A percentile compares a stretch with the other conserved stretches of the same genome.
These are phyloP conservation scores for Solanum hybrid DNA, from an alignment of 305 asterid genomes.

Conservation along the genomic window DNA sequence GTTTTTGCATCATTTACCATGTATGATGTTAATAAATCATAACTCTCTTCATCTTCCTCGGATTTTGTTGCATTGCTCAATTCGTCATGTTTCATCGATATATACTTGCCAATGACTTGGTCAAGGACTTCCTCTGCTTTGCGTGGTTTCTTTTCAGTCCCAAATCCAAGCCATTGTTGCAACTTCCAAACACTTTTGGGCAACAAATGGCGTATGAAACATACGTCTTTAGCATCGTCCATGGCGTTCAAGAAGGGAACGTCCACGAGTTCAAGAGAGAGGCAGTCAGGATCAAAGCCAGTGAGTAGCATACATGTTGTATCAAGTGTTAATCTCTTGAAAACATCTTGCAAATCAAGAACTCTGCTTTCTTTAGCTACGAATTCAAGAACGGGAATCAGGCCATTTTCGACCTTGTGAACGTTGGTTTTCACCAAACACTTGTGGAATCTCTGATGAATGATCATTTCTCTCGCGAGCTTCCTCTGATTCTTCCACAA, in stretches of 20 bases:
- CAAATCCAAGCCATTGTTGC: conserved; percentile 34
- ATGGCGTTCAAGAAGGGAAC: conserved; percentile 33
- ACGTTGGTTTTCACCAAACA: conserved; percentile 19
- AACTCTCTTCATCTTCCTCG: neutral
- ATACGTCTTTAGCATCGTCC: conserved; percentile 40
- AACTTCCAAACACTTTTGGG: conserved; percentile 42
- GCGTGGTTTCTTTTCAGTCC: conserved; percentile 29
- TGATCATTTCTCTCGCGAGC: conserved; percentile 21
- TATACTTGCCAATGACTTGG: conserved; percentile 18
- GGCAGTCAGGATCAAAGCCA: conserved; percentile 42
- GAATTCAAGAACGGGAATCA: conserved; percentile 37
- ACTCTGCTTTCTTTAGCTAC: conserved; percentile 6
- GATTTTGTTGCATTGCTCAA: neutral
- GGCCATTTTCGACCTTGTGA: conserved; percentile 29
- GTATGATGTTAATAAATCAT: conserved; percentile 43
- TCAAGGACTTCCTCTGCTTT: conserved; percentile 25
- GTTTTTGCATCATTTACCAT: conserved; percentile 4
- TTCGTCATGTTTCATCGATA: conserved; percentile 8
- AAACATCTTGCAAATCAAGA: conserved; percentile 45
- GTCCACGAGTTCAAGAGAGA: too few relatives aligned
- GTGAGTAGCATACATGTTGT: conserved; percentile 37
- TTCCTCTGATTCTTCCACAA: conserved; percentile 24
- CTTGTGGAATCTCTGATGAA: conserved; percentile 23
- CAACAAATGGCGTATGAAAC: conserved; percentile 34
- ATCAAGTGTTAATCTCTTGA: conserved; percentile 51